A percentile compares a stretch with the other conserved stretches of the same genome.
phyloP scores from a whole-genome alignment of 2,329 filamentous ascomycete species.

The Aspergillus aculeatinus region DNA sequence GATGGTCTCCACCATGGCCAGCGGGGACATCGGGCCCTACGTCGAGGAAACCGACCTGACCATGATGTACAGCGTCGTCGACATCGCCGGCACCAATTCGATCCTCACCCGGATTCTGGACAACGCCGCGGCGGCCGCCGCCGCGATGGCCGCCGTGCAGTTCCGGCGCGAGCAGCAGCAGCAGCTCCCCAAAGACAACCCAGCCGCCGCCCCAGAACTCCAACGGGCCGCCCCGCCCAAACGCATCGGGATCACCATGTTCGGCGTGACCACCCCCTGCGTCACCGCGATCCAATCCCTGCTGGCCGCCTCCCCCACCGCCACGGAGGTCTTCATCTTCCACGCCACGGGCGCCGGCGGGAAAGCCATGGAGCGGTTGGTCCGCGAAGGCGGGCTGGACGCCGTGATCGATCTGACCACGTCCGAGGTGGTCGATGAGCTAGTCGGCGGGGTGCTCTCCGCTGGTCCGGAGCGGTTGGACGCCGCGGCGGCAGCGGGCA shows the following conservation, averaged over 20 bases:
- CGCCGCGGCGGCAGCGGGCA: slow-evolving; percentile 56
- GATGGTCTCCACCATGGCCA: slow-evolving; percentile 68
- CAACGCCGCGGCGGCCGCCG: slow-evolving; percentile 64
- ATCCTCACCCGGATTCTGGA: slow-evolving; percentile 58
- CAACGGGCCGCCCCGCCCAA: neutral
- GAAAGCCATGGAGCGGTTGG: slow-evolving; percentile 65
- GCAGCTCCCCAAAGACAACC: too few relatives aligned
- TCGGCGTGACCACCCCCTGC: slow-evolving; percentile 69
- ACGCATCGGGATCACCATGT: slow-evolving; percentile 67
- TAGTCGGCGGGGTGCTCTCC: slow-evolving; percentile 63
- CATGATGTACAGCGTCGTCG: slow-evolving; percentile 70
- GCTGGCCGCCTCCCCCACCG: slow-evolving; percentile 41
- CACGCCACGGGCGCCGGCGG: slow-evolving; percentile 70
- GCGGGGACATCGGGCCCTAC: slow-evolving; percentile 63
- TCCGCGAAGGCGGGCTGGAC: slow-evolving; percentile 59
- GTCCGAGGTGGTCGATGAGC: slow-evolving; percentile 64
- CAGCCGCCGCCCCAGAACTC: too few relatives aligned
- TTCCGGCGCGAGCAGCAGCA: neutral
- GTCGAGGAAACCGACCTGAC: slow-evolving; percentile 68
- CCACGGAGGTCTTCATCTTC: slow-evolving; percentile 61
- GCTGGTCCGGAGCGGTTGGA: slow-evolving; percentile 59
- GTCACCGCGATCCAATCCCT: slow-evolving; percentile 56
- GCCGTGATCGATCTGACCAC: slow-evolving; percentile 71
- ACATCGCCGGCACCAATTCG: slow-evolving; percentile 65
- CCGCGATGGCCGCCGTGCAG: slow-evolving; percentile 57